Percentiles rank a stretch among this genome's conserved stretches.
These are phyloP conservation scores for Pulveroboletus sp. DNA, from an alignment of 768 basidiomycete genomes.

Conservation along the genomic window DNA sequence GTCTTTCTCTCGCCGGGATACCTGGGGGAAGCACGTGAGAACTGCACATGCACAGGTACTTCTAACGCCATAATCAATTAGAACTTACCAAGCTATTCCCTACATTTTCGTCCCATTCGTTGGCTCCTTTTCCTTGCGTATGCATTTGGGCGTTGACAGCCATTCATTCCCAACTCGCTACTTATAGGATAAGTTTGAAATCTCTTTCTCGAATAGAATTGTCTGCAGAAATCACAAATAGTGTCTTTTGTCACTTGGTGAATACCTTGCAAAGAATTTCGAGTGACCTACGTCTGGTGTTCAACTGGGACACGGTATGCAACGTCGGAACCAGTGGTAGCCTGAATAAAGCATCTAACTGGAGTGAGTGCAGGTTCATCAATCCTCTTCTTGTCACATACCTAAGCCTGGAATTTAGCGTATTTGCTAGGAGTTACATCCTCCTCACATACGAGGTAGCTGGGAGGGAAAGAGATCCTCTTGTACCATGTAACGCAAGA, in stretches of 20 bases:
- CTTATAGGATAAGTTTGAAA: too few species aligned
- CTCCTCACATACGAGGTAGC: too few species aligned
- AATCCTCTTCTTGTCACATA: too few species aligned
- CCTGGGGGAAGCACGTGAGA: conserved; percentile 9
- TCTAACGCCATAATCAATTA: background rate
- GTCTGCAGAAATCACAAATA: background rate
- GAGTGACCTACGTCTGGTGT: background rate
- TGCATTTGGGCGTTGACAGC: background rate
- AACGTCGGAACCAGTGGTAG: background rate
- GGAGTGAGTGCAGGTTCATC: too few species aligned
- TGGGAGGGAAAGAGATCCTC: too few species aligned
- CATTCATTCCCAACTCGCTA: background rate
- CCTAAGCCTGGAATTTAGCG: too few species aligned
- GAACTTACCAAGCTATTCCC: background rate
- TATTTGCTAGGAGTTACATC: too few species aligned
- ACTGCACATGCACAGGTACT: conserved; percentile 1
- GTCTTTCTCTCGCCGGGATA: conserved; percentile 24
- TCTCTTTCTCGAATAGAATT: background rate
- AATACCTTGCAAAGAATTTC: too few species aligned
- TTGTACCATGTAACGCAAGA: too few species aligned
- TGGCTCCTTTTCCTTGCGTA: too few species aligned
- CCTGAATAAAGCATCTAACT: background rate
- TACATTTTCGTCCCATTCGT: background rate
- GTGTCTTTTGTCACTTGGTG: background rate
- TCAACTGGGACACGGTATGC: background rate